Percentiles rank a stretch among this genome's conserved stretches.
Conservation (phyloP, 2,329 filamentous ascomycete genomes). For the Berkeleyomyces rouxiae region DNA sequence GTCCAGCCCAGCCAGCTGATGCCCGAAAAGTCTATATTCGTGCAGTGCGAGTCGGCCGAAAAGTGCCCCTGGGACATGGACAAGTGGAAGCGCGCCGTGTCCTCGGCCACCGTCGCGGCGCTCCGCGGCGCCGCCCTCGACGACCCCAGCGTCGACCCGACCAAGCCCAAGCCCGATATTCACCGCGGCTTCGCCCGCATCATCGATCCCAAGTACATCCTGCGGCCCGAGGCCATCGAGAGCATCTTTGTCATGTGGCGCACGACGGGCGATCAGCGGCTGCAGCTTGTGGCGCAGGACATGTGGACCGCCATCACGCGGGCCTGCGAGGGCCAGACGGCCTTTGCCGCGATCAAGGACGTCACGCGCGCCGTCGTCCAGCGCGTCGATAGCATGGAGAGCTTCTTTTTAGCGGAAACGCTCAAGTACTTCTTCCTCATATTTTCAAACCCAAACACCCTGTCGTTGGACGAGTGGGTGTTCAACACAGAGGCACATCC, state of each 20-base stretch:
- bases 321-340: slow-evolving; percentile 43
- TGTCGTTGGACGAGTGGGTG: slow-evolving; percentile 46
- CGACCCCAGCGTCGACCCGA: neutral
- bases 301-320: slow-evolving; percentile 53
- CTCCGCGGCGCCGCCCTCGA: neutral
- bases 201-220: slow-evolving; percentile 41
- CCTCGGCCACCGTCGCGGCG: slow-evolving; percentile 18
- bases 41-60: slow-evolving; percentile 24
- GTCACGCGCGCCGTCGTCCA: slow-evolving; percentile 26
- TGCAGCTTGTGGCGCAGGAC: slow-evolving; percentile 53
- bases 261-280: slow-evolving; percentile 47
- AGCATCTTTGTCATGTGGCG: slow-evolving; percentile 65
- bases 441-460: slow-evolving; percentile 40
- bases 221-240: slow-evolving; percentile 66
- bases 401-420: slow-evolving; percentile 56
- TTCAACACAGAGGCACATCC: slow-evolving; percentile 42
- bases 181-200: slow-evolving; percentile 39
- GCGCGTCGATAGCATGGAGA: slow-evolving; percentile 23
- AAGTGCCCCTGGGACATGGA: slow-evolving; percentile 21
- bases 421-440: slow-evolving; percentile 51
- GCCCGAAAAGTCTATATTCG: slow-evolving; percentile 40
- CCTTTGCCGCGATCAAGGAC: slow-evolving; percentile 49
- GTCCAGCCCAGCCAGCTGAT: slow-evolving; percentile 41
- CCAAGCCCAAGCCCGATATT: slow-evolving; percentile 18
- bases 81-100: slow-evolving; percentile 18